phyloP scores from a whole-genome alignment of 2,329 filamentous ascomycete genomes.

The Malbranchea cinnamomea region DNA sequence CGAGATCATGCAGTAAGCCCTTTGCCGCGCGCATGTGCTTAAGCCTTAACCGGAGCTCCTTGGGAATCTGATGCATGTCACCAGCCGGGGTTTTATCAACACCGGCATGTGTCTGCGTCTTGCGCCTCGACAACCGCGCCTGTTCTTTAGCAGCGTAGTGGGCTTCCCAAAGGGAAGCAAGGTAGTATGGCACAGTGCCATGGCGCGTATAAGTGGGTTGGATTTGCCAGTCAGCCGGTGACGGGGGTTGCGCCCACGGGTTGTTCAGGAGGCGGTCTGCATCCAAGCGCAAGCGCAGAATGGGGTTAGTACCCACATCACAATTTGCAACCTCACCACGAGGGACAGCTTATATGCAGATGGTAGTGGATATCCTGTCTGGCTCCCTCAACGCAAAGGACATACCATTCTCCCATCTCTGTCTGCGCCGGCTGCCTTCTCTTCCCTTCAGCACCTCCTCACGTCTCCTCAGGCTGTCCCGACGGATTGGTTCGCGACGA shows the following conservation, averaged over 20 bases:
- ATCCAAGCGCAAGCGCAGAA: slow-evolving; percentile 7
- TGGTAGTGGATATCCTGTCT: too few species aligned
- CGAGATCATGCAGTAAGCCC: slow-evolving; percentile 65
- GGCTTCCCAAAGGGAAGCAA: slow-evolving; percentile 73
- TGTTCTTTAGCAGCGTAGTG: slow-evolving; percentile 30
- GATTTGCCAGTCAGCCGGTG: slow-evolving; percentile 68
- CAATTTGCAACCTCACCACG: too few species aligned
- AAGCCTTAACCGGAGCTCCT: slow-evolving; percentile 62
- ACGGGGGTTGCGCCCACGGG: slow-evolving; percentile 69
- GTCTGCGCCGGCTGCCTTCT: slow-evolving; percentile 70
- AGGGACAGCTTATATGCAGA: too few species aligned
- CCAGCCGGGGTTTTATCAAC: background rate
- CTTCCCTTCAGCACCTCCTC: slow-evolving; percentile 76
- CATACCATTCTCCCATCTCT: slow-evolving; percentile 90
- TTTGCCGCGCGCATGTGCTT: slow-evolving; percentile 70
- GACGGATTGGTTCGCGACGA: slow-evolving; percentile 13
- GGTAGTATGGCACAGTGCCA: slow-evolving; percentile 65
- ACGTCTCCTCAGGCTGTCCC: slow-evolving; percentile 44
- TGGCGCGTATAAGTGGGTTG: slow-evolving; percentile 67
- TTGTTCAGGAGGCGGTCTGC: slow-evolving; percentile 81
- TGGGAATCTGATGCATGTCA: slow-evolving; percentile 45
- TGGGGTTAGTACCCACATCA: slow-evolving; percentile 4
- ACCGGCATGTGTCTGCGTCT: slow-evolving; percentile 20
- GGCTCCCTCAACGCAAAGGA: too few species aligned
- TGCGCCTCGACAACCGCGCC: slow-evolving; percentile 16